Conservation (phyloP, 2,329 filamentous ascomycete genomes). For the Cryphonectria nitschkei region DNA sequence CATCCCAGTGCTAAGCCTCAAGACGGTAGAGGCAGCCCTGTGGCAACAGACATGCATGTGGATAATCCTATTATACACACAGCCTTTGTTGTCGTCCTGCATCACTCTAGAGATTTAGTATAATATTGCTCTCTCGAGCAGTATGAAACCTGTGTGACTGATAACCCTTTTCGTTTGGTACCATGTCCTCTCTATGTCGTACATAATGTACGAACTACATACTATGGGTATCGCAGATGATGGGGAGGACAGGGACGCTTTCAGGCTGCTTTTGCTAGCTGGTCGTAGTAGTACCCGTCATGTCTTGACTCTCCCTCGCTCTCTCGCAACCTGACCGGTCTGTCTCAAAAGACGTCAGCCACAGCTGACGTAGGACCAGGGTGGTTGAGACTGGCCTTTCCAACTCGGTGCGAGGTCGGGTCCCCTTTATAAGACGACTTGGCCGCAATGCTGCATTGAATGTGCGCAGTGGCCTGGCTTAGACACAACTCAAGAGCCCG, state of each 20-base stretch:
- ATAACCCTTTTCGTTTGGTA: neutral
- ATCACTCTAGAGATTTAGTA: neutral
- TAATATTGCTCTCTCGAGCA: neutral
- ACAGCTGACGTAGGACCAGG: neutral
- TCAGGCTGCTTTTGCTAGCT: neutral
- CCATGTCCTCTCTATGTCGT: neutral
- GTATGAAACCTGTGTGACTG: neutral
- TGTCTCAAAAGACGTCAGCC: neutral
- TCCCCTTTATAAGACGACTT: neutral
- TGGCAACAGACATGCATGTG: neutral
- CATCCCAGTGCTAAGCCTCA: neutral
- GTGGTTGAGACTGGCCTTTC: neutral
- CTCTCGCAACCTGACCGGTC: neutral
- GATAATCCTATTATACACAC: neutral
- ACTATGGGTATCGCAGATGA: neutral
- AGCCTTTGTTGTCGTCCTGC: neutral
- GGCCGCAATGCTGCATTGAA: neutral
- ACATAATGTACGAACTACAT: neutral
- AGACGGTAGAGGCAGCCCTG: neutral
- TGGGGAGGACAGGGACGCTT: neutral
- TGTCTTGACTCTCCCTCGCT: neutral
- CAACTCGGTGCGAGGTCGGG: neutral
- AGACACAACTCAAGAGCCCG: slow-evolving; percentile 10
- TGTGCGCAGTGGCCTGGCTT: neutral
- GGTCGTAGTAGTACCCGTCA: too few species aligned